Evolutionary conservation across 257 asterid species (phyloP).

Genomic region (Nicotiana tabacum): DNA sequence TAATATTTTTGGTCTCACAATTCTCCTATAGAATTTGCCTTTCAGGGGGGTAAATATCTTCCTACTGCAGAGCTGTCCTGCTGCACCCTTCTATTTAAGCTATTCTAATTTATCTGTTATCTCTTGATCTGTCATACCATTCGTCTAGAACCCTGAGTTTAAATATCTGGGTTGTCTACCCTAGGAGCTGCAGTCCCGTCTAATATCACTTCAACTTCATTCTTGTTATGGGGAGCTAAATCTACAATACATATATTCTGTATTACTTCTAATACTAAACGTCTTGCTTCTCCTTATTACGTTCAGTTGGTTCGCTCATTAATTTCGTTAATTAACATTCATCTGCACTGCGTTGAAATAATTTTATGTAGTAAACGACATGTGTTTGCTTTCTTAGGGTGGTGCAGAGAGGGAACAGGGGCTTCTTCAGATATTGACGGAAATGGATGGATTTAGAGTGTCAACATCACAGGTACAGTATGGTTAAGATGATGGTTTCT

Average conservation of each 20-base stretch:
- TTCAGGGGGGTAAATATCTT: background rate
- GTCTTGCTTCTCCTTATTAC: background rate
- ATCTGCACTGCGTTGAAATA: background rate
- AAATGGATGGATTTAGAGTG: constrained; percentile 96
- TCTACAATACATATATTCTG: background rate
- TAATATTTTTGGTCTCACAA: background rate
- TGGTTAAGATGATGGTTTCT: constrained; percentile 9
- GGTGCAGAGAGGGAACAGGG: constrained; percentile 99
- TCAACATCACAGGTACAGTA: constrained; percentile 72
- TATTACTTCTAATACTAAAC: background rate
- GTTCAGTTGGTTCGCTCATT: background rate
- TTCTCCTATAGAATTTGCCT: background rate
- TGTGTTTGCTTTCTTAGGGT: constrained; percentile 51
- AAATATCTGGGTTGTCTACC: background rate
- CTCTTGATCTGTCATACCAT: background rate
- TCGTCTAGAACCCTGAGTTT: background rate
- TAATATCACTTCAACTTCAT: background rate
- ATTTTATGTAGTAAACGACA: background rate
- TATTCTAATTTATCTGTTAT: background rate
- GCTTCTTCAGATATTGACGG: constrained; percentile 92
- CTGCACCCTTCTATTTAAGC: background rate
- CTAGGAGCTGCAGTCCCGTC: background rate
- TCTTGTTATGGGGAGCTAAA: background rate
- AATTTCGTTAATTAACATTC: background rate
- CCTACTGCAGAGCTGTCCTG: background rate